These are phyloP conservation scores for Porcisia hertigi DNA, from an alignment of 208 protist species.

Conservation along the genomic window DNA sequence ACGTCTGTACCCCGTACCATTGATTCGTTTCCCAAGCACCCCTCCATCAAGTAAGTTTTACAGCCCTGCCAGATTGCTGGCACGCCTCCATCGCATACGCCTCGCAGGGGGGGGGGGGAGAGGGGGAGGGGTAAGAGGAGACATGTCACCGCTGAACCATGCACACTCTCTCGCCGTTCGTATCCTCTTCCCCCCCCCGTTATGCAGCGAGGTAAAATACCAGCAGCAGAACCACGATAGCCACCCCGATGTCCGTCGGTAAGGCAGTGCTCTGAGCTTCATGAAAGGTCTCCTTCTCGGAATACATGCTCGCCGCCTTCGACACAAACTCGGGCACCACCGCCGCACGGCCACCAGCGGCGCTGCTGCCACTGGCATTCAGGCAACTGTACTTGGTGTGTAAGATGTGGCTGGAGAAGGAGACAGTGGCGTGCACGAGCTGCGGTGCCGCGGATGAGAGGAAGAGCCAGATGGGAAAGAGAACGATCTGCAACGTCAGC, in stretches of 20 bases:
- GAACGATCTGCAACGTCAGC: constrained; percentile 46
- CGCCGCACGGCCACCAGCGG: constrained; percentile 2
- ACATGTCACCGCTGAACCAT: background rate
- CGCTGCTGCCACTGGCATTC: constrained; percentile 15
- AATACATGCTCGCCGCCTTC: constrained; percentile 35
- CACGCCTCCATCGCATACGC: background rate
- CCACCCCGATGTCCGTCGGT: constrained; percentile 66
- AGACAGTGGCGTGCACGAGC: constrained; percentile 72
- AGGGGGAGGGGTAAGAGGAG: background rate
- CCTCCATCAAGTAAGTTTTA: background rate
- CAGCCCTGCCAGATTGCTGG: background rate
- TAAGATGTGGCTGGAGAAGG: constrained; percentile 65
- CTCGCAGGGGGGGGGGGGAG: too few species aligned
- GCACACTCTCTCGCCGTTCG: background rate
- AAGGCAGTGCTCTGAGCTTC: constrained; percentile 45
- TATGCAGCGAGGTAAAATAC: constrained; percentile 55
- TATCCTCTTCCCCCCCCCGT: too few species aligned
- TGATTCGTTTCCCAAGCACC: background rate
- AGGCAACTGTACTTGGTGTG: constrained; percentile 76
- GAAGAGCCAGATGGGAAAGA: constrained; percentile 73
- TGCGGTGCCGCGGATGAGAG: constrained; percentile 63
- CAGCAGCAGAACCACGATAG: constrained; percentile 52
- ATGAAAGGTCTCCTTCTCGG: constrained; percentile 50
- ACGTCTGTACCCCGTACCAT: background rate
- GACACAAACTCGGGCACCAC: constrained; percentile 56